Conservation (phyloP, 257 asterid species). For the Jacaranda mimosifolia region DNA sequence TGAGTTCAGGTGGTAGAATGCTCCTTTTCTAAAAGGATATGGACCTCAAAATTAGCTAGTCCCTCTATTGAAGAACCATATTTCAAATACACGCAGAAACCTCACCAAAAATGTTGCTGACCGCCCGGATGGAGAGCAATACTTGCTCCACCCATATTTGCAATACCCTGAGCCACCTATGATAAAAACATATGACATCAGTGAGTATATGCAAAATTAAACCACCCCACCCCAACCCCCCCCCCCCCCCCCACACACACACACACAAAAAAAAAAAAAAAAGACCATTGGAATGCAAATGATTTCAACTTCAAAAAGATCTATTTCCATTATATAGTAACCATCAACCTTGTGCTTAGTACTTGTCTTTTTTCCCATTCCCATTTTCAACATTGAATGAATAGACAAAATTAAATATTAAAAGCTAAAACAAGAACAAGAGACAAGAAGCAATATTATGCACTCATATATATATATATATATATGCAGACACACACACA, state of each 20-base stretch:
- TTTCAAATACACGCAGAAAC: conserved; percentile 34
- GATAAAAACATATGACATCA: conserved; percentile 22
- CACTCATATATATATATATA: background rate
- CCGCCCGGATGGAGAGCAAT: conserved; percentile 88
- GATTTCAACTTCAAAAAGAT: conserved; percentile 11
- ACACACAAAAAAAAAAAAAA: too few species aligned
- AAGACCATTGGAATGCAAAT: conserved; percentile 5
- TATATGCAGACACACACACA: background rate
- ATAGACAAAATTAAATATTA: background rate
- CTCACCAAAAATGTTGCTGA: conserved; percentile 95
- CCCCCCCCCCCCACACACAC: too few species aligned
- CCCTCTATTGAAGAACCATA: conserved; percentile 22
- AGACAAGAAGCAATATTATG: background rate
- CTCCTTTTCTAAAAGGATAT: conserved; percentile 26
- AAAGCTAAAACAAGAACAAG: conserved; percentile 10
- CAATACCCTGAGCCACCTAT: conserved; percentile 97
- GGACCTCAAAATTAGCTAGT: conserved; percentile 36
- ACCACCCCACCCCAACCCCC: too few species aligned
- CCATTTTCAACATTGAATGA: conserved; percentile 17
- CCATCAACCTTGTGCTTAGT: conserved; percentile 10
- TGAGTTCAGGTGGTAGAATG: conserved; percentile 30
- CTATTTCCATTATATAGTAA: conserved; percentile 9
- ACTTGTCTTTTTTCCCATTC: conserved; percentile 17
- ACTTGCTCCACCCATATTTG: conserved; percentile 99
- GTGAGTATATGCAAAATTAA: conserved; percentile 9